Percentiles rank a stretch among this genome's conserved stretches.
These are phyloP conservation scores for Rutstroemia sp. DNA, from an alignment of 2,329 filamentous ascomycete genomes.

Conservation along the genomic window DNA sequence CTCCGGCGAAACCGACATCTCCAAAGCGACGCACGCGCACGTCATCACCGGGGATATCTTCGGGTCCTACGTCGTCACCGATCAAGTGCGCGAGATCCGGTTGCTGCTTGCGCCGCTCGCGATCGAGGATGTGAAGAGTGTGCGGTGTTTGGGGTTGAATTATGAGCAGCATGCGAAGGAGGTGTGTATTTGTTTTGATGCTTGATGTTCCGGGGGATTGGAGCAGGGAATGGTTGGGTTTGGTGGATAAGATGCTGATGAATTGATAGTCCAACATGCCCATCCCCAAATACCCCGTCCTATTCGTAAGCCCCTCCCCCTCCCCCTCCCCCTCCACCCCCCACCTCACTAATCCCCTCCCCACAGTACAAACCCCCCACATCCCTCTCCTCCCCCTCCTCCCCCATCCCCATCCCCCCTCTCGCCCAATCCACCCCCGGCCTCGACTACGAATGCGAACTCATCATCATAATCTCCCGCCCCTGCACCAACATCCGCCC, in stretches of 20 bases:
- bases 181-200: slow-evolving; percentile 31
- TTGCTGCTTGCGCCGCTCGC: slow-evolving; percentile 57
- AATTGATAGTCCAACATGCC: slow-evolving; percentile 50
- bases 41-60: slow-evolving; percentile 62
- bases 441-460: slow-evolving; percentile 74
- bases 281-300: slow-evolving; percentile 61
- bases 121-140: slow-evolving; percentile 54
- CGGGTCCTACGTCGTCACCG: slow-evolving; percentile 54
- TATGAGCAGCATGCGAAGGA: slow-evolving; percentile 67
- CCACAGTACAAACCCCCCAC: slow-evolving; percentile 56
- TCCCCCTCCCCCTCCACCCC: neutral
- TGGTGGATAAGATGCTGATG: neutral
- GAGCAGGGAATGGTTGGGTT: neutral
- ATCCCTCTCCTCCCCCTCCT: slow-evolving; percentile 54
- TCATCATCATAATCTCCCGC: slow-evolving; percentile 66
- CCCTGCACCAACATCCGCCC: slow-evolving; percentile 58
- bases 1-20: slow-evolving; percentile 49
- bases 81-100: slow-evolving; percentile 48
- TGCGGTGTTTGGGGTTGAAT: slow-evolving; percentile 64
- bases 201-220: too few relatives aligned
- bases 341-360: neutral
- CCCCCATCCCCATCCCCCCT: slow-evolving; percentile 57
- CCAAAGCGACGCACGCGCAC: slow-evolving; percentile 51
- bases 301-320: slow-evolving; percentile 43
- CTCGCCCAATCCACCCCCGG: slow-evolving; percentile 51